Evolutionary conservation across 1,139 yeast species (phyloP), one percentile per base, ranked within the genome.

Genomic region (Candida anutae): DNA sequence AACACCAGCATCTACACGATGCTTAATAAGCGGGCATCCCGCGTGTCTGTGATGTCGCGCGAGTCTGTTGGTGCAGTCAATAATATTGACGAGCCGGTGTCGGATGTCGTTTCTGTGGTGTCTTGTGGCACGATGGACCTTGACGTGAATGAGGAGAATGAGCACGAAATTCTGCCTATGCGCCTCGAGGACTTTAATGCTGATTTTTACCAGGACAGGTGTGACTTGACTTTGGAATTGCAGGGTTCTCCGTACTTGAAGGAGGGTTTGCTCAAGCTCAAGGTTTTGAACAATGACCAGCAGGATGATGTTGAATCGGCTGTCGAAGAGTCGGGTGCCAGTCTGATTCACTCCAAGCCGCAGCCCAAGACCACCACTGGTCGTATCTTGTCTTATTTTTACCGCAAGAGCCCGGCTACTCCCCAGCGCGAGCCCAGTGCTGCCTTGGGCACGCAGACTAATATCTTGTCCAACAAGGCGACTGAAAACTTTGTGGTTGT

Each of bases 201-300:
- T 6, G 55, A 58, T 24, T 62, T 62, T 33, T 65, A 53, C 42
- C 70, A 64, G 42, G 77, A 72, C 49, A 58, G 59, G 21, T 65
- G 65, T 36, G 87, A 79, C 49, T 67, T 73, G 38, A 66, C 69
- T 20, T 56, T 81, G 36, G 83, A 77, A 39, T 60, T 77, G 25
- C 66, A 69, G 29, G 93, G 90, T 0, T 74, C 88, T 2, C 93
- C 93, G 2, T 81, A 83, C 71, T 69, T 78, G 33, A 79, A 81
- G 46, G 93, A 82, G 54, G 93, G 94, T 0, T 50, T 81, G 25
- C 59, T 80, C 37, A 67, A 73, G 40, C 62, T 68, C 44, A 69
- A 64, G 38, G 56, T 67, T 12, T 46, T 62, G 28, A 53, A 69
- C 38, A 60, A 62, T 38, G 70, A 58, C 45, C 52, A 53, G 40